These are phyloP conservation scores for Hypoxylon intermedium DNA, from an alignment of 495 filamentous ascomycete genomes.

Conservation along the genomic window DNA sequence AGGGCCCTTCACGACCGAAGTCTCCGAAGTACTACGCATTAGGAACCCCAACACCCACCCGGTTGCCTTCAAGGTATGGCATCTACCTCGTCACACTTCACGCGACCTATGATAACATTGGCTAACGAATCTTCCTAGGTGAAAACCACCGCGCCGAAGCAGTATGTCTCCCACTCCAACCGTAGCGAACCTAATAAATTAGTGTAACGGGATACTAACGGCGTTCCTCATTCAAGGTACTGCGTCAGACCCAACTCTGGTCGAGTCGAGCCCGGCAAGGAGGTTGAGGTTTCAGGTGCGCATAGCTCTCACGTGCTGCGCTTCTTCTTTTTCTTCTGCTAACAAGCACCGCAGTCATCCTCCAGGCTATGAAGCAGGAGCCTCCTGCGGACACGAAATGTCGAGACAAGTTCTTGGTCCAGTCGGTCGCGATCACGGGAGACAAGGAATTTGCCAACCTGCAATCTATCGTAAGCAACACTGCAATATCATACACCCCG, in stretches of 20 bases:
- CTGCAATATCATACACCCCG: constrained; percentile 1
- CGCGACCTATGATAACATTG: constrained; percentile 7
- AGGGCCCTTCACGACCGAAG: constrained; percentile 95
- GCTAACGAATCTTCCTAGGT: constrained; percentile 66
- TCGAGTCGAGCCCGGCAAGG: constrained; percentile 84
- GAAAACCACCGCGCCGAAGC: constrained; percentile 98
- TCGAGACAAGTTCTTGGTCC: constrained; percentile 97
- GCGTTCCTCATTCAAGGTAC: constrained; percentile 65
- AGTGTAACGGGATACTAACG: constrained; percentile 32
- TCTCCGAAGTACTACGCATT: constrained; percentile 81
- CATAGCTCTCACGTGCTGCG: constrained; percentile 23
- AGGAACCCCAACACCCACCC: constrained; percentile 79
- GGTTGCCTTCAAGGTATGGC: constrained; percentile 90
- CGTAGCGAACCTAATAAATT: constrained; percentile 8
- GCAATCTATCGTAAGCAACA: constrained; percentile 73
- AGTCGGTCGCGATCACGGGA: constrained; percentile 83
- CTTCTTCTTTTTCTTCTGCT: constrained; percentile 22
- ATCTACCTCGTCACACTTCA: constrained; percentile 3
- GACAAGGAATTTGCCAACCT: constrained; percentile 84
- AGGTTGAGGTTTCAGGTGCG: constrained; percentile 92
- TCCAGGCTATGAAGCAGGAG: constrained; percentile 97
- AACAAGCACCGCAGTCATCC: constrained; percentile 70
- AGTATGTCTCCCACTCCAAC: constrained; percentile 67
- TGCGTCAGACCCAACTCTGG: constrained; percentile 98
- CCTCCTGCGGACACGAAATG: constrained; percentile 85